Evolutionary conservation across 2,329 filamentous ascomycete genomes (phyloP).

Genomic region (Xylariaceae sp.): DNA sequence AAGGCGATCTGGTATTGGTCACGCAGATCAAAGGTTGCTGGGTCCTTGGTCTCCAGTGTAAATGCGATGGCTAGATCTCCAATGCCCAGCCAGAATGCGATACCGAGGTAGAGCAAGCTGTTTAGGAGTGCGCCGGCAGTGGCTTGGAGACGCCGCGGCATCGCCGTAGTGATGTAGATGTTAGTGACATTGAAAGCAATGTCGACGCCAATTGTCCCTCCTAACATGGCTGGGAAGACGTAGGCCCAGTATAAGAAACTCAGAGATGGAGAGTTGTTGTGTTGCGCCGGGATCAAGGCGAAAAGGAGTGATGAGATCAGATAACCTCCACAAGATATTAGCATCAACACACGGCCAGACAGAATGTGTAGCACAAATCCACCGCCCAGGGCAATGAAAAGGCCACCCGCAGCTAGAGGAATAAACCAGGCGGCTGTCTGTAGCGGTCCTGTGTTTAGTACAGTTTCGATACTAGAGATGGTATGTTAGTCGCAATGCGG

Average conservation of each 20-base stretch:
- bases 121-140: conserved; percentile 68
- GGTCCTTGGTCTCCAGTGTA: conserved; percentile 30
- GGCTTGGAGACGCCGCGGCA: conserved; percentile 63
- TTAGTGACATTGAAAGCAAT: conserved; percentile 71
- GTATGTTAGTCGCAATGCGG: conserved; percentile 1
- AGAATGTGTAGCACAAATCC: conserved; percentile 64
- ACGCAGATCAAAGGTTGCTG: conserved; percentile 19
- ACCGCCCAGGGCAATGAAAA: conserved; percentile 57
- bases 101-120: conserved; percentile 64
- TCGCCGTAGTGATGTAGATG: conserved; percentile 69
- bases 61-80: conserved; percentile 58
- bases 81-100: conserved; percentile 66
- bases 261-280: conserved; percentile 34
- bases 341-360: conserved; percentile 56
- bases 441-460: conserved; percentile 55
- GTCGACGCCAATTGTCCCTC: conserved; percentile 67
- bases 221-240: conserved; percentile 65
- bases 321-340: conserved; percentile 57
- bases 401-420: conserved; percentile 63
- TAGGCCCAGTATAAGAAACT: conserved; percentile 63
- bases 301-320: conserved; percentile 57
- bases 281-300: conserved; percentile 55
- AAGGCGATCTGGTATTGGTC: conserved; percentile 31
- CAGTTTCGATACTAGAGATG: conserved; percentile 48
- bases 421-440: conserved; percentile 63